Conservation (phyloP, 2,329 filamentous ascomycete species). For the Magnaporthales sp. region DNA sequence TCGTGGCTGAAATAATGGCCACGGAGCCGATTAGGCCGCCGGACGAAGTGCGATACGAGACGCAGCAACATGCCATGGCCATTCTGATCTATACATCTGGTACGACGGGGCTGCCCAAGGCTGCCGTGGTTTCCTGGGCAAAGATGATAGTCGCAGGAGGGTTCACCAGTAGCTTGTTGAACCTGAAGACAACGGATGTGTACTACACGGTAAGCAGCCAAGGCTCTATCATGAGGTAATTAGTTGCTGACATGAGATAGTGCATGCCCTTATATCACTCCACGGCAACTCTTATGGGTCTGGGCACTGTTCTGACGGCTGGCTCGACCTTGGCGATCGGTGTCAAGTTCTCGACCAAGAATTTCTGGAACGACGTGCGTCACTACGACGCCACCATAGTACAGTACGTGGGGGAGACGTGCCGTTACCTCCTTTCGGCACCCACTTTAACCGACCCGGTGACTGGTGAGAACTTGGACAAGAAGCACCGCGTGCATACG, state of each 20-base stretch:
- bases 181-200: conserved; percentile 53
- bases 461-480: conserved; percentile 62
- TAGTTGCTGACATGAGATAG: conserved; percentile 25
- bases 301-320: conserved; percentile 48
- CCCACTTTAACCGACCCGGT: conserved; percentile 51
- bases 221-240: neutral
- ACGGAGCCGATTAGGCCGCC: conserved; percentile 46
- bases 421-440: conserved; percentile 68
- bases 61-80: conserved; percentile 51
- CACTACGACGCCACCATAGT: conserved; percentile 63
- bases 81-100: conserved; percentile 79
- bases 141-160: conserved; percentile 48
- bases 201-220: conserved; percentile 58
- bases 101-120: conserved; percentile 77
- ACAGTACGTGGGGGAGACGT: conserved; percentile 84
- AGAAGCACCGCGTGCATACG: conserved; percentile 57
- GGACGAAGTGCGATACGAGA: conserved; percentile 44
- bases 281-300: conserved; percentile 64
- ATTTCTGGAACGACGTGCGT: conserved; percentile 72
- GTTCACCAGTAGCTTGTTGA: conserved; percentile 47
- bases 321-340: conserved; percentile 64
- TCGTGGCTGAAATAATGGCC: conserved; percentile 44
- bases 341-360: conserved; percentile 67
- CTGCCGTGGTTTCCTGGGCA: conserved; percentile 62
- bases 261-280: conserved; percentile 88